phyloP scores from a whole-genome alignment of 2,329 filamentous ascomycete species.

The Aspergillus sp. region DNA sequence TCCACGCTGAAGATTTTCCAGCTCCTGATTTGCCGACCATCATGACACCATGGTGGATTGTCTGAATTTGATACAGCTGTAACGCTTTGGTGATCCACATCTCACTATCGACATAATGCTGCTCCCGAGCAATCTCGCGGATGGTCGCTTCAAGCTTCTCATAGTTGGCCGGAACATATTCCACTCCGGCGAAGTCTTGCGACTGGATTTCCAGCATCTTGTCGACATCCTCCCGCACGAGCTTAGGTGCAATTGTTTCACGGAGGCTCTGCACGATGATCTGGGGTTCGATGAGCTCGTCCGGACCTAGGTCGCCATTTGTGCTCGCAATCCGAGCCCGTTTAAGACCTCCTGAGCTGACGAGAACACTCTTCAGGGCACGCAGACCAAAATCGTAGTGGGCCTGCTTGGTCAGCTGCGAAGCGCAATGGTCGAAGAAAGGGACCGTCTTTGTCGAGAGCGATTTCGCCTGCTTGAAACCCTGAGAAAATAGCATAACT shows the following conservation, averaged over 20 bases:
- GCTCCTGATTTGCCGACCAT: slow-evolving; percentile 99
- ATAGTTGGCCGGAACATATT: slow-evolving; percentile 88
- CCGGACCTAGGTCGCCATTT: slow-evolving; percentile 59
- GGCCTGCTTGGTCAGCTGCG: slow-evolving; percentile 84
- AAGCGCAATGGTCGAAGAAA: slow-evolving; percentile 91
- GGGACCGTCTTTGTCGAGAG: slow-evolving; percentile 95
- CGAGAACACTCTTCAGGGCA: slow-evolving; percentile 95
- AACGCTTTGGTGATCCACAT: slow-evolving; percentile 97
- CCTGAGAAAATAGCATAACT: slow-evolving; percentile 99
- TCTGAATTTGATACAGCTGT: slow-evolving; percentile 96
- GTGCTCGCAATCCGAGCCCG: slow-evolving; percentile 68
- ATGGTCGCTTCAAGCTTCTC: slow-evolving; percentile 78
- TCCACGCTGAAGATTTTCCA: slow-evolving; percentile 95
- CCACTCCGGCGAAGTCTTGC: slow-evolving; percentile 85
- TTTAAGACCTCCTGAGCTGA: slow-evolving; percentile 96
- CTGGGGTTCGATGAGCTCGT: slow-evolving; percentile 83
- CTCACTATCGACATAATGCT: slow-evolving; percentile 85
- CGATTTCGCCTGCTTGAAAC: slow-evolving; percentile 93
- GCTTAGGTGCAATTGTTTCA: slow-evolving; percentile 96
- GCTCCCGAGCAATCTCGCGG: slow-evolving; percentile 75
- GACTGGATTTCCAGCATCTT: slow-evolving; percentile 81
- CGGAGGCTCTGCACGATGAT: slow-evolving; percentile 98
- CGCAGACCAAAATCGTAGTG: slow-evolving; percentile 99
- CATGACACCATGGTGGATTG: slow-evolving; percentile 99
- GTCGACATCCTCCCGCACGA: slow-evolving; percentile 88